Evolutionary conservation across 441 rosid species (phyloP).

Genomic region (Pelargonium hybrid): DNA sequence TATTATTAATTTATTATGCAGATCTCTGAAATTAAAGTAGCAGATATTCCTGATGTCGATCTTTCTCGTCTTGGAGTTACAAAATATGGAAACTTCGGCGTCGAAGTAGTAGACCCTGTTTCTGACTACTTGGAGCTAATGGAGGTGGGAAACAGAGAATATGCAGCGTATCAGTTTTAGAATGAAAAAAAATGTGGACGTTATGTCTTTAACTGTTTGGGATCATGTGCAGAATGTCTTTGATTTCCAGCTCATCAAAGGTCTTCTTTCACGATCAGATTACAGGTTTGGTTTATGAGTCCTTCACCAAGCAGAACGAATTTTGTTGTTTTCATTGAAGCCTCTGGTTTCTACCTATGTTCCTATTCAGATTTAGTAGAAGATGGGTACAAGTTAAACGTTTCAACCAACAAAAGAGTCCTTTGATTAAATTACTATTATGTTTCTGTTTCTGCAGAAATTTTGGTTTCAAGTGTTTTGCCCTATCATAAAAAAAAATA

Average conservation of each 20-base stretch:
- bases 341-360: background rate
- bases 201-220: slow-evolving; percentile 16
- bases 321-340: background rate
- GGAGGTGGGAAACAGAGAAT: slow-evolving; percentile 50
- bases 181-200: slow-evolving; percentile 17
- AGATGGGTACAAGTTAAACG: background rate
- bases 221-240: slow-evolving; percentile 61
- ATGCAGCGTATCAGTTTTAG: slow-evolving; percentile 9
- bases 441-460: background rate
- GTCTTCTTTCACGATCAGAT: slow-evolving; percentile 62
- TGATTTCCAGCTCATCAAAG: slow-evolving; percentile 72
- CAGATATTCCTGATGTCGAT: slow-evolving; percentile 73
- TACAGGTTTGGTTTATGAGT: slow-evolving; percentile 41
- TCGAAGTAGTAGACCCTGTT: slow-evolving; percentile 89
- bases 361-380: background rate
- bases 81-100: slow-evolving; percentile 52
- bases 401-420: background rate
- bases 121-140: slow-evolving; percentile 82
- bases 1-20: slow-evolving; percentile 19
- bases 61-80: slow-evolving; percentile 63
- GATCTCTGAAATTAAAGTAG: slow-evolving; percentile 82
- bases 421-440: background rate
- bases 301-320: slow-evolving; percentile 11
- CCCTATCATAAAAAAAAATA: background rate
- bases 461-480: background rate